These are phyloP conservation scores for Heterobasidion parviporum DNA, from an alignment of 1,284 basidiomycete genomes.

Conservation along the genomic window DNA sequence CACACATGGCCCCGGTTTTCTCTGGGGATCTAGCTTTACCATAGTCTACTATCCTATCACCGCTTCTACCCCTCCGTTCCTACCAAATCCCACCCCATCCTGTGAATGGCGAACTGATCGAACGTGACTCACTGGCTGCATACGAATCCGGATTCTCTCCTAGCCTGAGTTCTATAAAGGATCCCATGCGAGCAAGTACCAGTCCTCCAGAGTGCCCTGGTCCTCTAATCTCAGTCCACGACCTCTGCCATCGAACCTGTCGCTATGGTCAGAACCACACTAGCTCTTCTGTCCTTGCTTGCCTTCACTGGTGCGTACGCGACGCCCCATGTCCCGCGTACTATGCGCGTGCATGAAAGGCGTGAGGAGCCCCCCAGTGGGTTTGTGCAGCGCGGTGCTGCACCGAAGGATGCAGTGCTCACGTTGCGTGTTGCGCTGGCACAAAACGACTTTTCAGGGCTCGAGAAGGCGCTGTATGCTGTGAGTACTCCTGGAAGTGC, in stretches of 20 bases:
- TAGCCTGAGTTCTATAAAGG: too few species aligned
- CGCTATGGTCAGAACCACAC: neutral
- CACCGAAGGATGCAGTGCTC: conserved; percentile 10
- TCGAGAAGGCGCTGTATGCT: conserved; percentile 21
- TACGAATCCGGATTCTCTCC: too few species aligned
- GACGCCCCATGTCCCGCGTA: conserved; percentile 2
- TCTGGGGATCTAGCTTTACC: too few species aligned
- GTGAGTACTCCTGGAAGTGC: conserved; percentile 20
- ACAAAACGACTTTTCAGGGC: conserved; percentile 18
- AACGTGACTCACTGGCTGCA: too few species aligned
- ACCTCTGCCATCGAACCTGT: neutral
- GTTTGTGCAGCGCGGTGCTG: conserved; percentile 5
- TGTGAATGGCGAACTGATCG: too few species aligned
- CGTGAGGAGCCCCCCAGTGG: neutral
- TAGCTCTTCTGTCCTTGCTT: neutral
- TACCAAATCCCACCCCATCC: too few species aligned
- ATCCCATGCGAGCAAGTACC: too few species aligned
- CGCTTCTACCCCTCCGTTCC: too few species aligned
- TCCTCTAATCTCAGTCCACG: too few species aligned
- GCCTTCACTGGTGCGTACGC: neutral
- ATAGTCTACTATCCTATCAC: too few species aligned
- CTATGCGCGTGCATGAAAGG: conserved; percentile 1
- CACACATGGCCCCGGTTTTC: too few species aligned
- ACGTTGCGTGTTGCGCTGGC: conserved; percentile 18
- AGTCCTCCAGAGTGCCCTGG: too few species aligned